Conservation (phyloP, 139 green algal species). For the Chlorella ohadii region DNA sequence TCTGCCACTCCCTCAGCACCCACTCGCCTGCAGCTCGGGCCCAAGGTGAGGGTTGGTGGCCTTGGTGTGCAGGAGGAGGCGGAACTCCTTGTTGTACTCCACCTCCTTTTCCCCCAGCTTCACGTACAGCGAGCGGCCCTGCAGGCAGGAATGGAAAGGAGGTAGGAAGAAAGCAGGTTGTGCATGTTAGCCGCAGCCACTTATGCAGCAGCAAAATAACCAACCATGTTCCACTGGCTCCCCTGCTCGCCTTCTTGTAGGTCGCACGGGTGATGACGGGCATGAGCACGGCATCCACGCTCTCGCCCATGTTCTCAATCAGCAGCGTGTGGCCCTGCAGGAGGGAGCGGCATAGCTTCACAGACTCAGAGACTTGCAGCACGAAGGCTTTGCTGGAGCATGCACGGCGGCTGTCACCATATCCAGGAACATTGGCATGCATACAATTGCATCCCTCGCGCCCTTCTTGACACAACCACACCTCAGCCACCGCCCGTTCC, state of each 20-base stretch:
- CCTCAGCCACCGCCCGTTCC: background rate
- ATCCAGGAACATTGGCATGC: too few species aligned
- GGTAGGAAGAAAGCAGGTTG: background rate
- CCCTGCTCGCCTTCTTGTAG: constrained; percentile 46
- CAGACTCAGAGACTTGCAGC: too few species aligned
- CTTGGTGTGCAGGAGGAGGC: constrained; percentile 90
- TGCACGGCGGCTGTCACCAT: too few species aligned
- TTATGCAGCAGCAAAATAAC: too few species aligned
- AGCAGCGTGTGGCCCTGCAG: constrained; percentile 86
- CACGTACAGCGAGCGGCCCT: constrained; percentile 78
- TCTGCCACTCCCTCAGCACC: too few species aligned
- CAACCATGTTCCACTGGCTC: too few species aligned
- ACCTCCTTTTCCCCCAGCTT: constrained; percentile 90
- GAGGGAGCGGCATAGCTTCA: constrained; percentile 30
- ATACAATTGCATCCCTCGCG: too few species aligned
- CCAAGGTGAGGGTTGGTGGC: constrained; percentile 86
- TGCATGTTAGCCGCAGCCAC: too few species aligned
- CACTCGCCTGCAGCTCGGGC: constrained; percentile 76
- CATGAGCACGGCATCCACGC: constrained; percentile 90
- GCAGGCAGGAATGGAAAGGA: constrained; percentile 51
- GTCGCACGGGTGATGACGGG: constrained; percentile 70
- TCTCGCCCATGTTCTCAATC: constrained; percentile 84
- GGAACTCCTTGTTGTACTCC: constrained; percentile 74
- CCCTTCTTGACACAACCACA: background rate
- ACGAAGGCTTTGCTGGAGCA: too few species aligned